Percentiles rank a stretch among this genome's conserved stretches.
These are phyloP conservation scores for Colletotrichum tropicicola DNA, from an alignment of 2,329 filamentous ascomycete species.

Conservation along the genomic window DNA sequence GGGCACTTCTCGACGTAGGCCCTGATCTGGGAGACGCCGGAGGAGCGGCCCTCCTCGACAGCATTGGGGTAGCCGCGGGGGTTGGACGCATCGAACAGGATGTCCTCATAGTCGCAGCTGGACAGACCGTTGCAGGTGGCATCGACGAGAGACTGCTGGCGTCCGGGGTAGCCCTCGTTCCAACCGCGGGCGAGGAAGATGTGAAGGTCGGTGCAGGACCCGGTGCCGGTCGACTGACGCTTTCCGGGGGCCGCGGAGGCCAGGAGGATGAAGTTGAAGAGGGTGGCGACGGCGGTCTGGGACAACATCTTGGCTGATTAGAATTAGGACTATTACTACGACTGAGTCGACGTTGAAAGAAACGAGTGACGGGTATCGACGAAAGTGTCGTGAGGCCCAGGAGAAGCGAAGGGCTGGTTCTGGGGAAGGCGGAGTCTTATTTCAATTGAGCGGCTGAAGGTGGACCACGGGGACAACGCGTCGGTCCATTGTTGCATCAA, in stretches of 20 bases:
- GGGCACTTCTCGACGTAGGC: conserved; percentile 50
- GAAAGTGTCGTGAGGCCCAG: neutral
- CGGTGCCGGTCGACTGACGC: conserved; percentile 18
- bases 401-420: neutral
- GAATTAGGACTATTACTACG: conserved; percentile 2
- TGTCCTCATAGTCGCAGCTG: conserved; percentile 43
- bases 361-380: conserved; percentile 16
- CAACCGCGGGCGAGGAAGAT: conserved; percentile 39
- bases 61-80: conserved; percentile 44
- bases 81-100: conserved; percentile 40
- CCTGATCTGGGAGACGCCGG: conserved; percentile 46
- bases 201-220: conserved; percentile 38
- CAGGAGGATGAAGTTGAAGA: conserved; percentile 25
- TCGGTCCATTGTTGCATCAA: conserved; percentile 15
- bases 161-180: conserved; percentile 41
- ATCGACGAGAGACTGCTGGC: conserved; percentile 36
- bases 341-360: neutral
- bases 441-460: neutral
- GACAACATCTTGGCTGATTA: conserved; percentile 24
- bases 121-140: conserved; percentile 38
- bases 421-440: conserved; percentile 12
- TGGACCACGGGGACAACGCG: neutral
- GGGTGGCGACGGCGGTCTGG: neutral
- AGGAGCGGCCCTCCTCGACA: conserved; percentile 45
- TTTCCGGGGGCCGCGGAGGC: conserved; percentile 27